phyloP scores from a whole-genome alignment of 208 protist genomes.

The Phytomonas sp. region DNA sequence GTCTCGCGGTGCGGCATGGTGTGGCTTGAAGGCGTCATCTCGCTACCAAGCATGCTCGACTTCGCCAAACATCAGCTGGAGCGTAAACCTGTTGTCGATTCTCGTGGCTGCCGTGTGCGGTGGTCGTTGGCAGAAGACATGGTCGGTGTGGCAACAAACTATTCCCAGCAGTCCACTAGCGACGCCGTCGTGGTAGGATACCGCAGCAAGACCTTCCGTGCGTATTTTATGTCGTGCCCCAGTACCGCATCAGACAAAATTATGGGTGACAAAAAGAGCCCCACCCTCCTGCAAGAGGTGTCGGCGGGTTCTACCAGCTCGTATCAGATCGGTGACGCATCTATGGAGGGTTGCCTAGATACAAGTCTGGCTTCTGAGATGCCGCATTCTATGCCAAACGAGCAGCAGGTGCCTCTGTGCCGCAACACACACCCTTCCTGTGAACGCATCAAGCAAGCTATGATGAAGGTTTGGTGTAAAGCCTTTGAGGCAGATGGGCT shows the following conservation, averaged over 20 bases:
- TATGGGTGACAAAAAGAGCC: not conserved
- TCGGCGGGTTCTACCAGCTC: conserved; percentile 26
- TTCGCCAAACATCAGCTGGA: conserved; percentile 38
- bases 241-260: not conserved
- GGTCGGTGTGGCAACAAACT: conserved; percentile 18
- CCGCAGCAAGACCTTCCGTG: not conserved
- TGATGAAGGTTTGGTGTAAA: conserved; percentile 62
- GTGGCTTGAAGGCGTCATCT: conserved; percentile 97
- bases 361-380: not conserved
- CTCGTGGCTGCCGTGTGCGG: conserved; percentile 36
- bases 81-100: conserved; percentile 38
- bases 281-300: not conserved
- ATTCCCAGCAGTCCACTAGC: not conserved
- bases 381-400: not conserved
- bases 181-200: not conserved
- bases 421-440: conserved; percentile 35
- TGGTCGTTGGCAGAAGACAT: conserved; percentile 38
- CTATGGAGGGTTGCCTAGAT: conserved; percentile 5
- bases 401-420: not conserved
- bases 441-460: conserved; percentile 79
- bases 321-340: conserved; percentile 8
- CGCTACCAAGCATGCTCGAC: conserved; percentile 69
- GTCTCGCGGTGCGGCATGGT: conserved; percentile 99
- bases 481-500: conserved; percentile 83
- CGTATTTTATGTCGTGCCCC: not conserved